Evolutionary conservation across 1,139 yeast species (phyloP), one percentile per base, ranked within the genome.

Genomic region (Geotrichum phurueaensis): DNA sequence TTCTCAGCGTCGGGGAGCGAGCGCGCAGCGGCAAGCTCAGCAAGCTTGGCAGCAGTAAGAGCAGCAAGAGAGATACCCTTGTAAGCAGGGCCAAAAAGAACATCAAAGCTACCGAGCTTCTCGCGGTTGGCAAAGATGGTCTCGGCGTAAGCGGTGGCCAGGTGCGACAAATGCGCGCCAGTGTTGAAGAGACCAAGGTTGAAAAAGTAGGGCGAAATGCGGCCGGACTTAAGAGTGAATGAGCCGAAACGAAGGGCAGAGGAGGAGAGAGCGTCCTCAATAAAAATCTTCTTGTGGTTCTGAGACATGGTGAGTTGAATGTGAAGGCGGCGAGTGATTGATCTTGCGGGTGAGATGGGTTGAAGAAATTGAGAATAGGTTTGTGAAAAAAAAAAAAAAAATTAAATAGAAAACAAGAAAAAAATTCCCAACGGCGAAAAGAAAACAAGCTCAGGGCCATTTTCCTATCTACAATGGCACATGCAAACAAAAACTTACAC

Each of bases 21-120:
- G 84, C 85, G 64, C 82, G 82, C n/a, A 91, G 91, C 13, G 63
- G 89, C 94, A 66, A 91, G 79, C 76, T 94, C 98, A 45, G 95
- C 96, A 66, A 94, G 81, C 75, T 94, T 92, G 61, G 95, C 91
- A 61, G 89, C 90, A 12, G 97, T 90, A 63, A 92, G 83, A 9
- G 99, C 96, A 59, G 96, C 96, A 61, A 94, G 80, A 36, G 99
- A 96, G 68, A 94, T 94, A 29, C 99, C 99, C 77, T 94, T 94
- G 77, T 94, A 94, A 33, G 99, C 99, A 20, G 99, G 99, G 13
- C 99, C 99, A 70, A 94, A 94, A 62, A 94, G 79, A 50, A 94
- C 85, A 70, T 94, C 99, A 69, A 94, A 92, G 20, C 43, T n/a
- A 13, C 43, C 31, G 31, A 53, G 43, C 23, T 36, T 56, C 6